Evolutionary conservation across 371 early-diverging fungal species (phyloP).

Genomic region (Syncephalastrum sp.): DNA sequence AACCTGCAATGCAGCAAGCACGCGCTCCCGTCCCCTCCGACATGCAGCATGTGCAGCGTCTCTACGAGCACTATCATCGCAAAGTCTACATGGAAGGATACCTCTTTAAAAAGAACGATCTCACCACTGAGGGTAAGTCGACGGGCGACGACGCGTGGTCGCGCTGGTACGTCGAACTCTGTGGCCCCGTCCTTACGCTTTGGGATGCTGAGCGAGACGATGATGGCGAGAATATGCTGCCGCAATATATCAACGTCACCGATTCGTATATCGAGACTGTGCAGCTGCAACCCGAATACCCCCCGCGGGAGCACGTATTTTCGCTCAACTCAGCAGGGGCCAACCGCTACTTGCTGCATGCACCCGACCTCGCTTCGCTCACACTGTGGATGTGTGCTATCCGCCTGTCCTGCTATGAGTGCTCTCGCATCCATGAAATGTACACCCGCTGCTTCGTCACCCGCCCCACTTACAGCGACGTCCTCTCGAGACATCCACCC

Average conservation of each 20-base stretch:
- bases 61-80: conserved; percentile 54
- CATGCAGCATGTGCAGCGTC: conserved; percentile 27
- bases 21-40: conserved; percentile 25
- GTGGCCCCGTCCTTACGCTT: conserved; percentile 62
- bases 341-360: conserved; percentile 62
- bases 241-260: conserved; percentile 72
- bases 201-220: conserved; percentile 44
- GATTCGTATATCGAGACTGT: conserved; percentile 54
- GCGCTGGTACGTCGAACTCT: conserved; percentile 68
- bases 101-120: conserved; percentile 62
- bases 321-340: conserved; percentile 66
- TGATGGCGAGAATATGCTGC: conserved; percentile 25
- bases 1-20: conserved; percentile 16
- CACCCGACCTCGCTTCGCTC: conserved; percentile 18
- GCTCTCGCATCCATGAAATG: conserved; percentile 71
- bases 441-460: conserved; percentile 67
- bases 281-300: conserved; percentile 23
- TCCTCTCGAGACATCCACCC: conserved; percentile 9
- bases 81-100: conserved; percentile 73
- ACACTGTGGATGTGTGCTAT: conserved; percentile 62
- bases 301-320: conserved; percentile 50
- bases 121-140: conserved; percentile 53
- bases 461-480: conserved; percentile 12
- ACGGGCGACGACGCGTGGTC: conserved; percentile 57
- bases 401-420: conserved; percentile 78